phyloP scores from a whole-genome alignment of 129 eudicot species.

The Flaveria robusta region DNA sequence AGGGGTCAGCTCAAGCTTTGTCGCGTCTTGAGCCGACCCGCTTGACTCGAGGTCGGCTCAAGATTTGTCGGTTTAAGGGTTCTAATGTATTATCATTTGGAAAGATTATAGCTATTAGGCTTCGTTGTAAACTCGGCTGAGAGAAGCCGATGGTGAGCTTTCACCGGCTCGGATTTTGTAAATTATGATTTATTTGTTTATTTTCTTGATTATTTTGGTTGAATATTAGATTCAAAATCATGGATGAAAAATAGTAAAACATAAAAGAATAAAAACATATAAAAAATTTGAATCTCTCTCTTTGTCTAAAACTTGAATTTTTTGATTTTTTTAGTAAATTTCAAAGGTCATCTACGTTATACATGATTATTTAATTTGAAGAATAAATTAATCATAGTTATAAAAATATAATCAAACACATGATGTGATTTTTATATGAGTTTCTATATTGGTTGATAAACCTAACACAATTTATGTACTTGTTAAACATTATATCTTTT shows the following conservation, averaged over 20 bases:
- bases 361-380: too few relatives aligned
- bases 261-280: background rate
- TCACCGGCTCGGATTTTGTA: conserved; percentile 52
- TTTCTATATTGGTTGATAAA: background rate
- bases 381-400: too few relatives aligned
- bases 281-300: background rate
- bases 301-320: background rate
- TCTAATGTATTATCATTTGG: background rate
- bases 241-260: background rate
- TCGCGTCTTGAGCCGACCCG: conserved; percentile 25
- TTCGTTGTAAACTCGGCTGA: conserved; percentile 39
- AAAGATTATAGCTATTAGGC: conserved; percentile 13
- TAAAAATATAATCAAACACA: background rate
- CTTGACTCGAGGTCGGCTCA: background rate
- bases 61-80: conserved; percentile 7
- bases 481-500: background rate
- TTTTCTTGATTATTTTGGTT: conserved; percentile 30
- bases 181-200: conserved; percentile 59
- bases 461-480: conserved; percentile 3
- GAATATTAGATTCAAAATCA: background rate
- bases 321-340: background rate
- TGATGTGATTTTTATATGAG: background rate
- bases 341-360: background rate
- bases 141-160: conserved; percentile 35
- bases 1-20: background rate